Evolutionary conservation across 345 rosid genomes (phyloP), one percentile per base, ranked within the genome.

Genomic region (Salix arbutifolia): DNA sequence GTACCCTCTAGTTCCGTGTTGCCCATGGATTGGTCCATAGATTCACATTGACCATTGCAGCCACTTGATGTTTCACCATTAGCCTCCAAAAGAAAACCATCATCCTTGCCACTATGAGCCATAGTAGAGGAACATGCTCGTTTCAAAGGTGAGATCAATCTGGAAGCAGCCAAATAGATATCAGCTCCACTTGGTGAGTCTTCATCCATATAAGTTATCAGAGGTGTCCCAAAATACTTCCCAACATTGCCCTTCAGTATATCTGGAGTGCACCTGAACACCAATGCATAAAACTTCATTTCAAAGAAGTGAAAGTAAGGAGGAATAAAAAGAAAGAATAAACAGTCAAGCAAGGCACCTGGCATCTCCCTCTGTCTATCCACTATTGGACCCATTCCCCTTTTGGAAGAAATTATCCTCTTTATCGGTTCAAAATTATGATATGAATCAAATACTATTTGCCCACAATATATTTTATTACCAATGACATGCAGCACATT

Each of bases 211-310:
- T 80, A 85, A 50, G 91, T 85, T 77, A 95, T 85, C 85, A 95
- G 84, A 71, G 99, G 98, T 26, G 88, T 78, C 77, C 96, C 96
- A 78, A 87, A 91, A 76, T 77, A 74, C 80, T 89, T 87, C 58
- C 77, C 64, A 66, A 76, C 85, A 67, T 86, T 78, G 77, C 87
- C 81, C 81, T 78, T 90, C 69, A 78, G 68, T 76, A 69, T 77
- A 40, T 76, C 91, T 28, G 76, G 46, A 33, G 78, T 71, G 77
- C 78, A 84, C 81, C 97, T 91, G 84, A 66, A 85, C 79, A 73
- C 30, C 13, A 31, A 61, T 58, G 26, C 37, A 30, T 68, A 31
- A 6, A 16, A 58, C 35, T 72, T 53, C 56, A 68, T 60, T 61
- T 30, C 31, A 70, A 71, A 26, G 37, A 70, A 69, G 69, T 66